Evolutionary conservation across 108 stramenopile species (phyloP).

Genomic region (Pinguiococcus pyrenoidosus): DNA sequence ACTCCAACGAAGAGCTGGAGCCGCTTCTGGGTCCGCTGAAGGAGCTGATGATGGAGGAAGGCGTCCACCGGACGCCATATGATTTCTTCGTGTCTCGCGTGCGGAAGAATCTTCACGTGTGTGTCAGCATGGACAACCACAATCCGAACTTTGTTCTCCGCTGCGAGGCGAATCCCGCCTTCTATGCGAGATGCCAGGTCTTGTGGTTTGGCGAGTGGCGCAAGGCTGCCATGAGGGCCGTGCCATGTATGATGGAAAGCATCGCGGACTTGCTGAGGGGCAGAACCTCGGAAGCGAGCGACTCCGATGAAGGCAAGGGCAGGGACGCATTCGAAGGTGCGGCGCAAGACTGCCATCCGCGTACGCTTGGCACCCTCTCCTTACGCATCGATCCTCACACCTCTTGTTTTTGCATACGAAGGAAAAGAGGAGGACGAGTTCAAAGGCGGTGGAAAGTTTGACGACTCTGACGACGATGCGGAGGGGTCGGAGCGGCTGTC

Average conservation of each 20-base stretch:
- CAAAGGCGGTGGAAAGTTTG: background rate
- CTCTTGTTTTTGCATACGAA: background rate
- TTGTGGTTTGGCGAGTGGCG: constrained; percentile 48
- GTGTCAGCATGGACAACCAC: constrained; percentile 37
- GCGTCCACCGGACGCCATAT: constrained; percentile 21
- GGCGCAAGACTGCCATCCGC: background rate
- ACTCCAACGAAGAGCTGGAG: constrained; percentile 46
- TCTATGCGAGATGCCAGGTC: constrained; percentile 33
- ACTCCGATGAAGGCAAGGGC: constrained; percentile 13
- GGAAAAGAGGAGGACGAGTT: background rate
- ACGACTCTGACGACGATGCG: background rate
- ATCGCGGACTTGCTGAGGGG: constrained; percentile 14
- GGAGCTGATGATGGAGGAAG: constrained; percentile 40
- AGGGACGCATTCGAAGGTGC: background rate
- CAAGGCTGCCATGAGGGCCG: background rate
- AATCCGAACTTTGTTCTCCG: constrained; percentile 22
- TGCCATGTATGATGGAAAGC: constrained; percentile 37
- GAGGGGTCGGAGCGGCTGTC: no score
- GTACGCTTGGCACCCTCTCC: no score
- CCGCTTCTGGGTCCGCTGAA: constrained; percentile 25
- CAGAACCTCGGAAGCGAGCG: background rate
- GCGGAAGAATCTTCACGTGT: constrained; percentile 27
- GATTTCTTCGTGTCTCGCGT: constrained; percentile 43
- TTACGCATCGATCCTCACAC: no score
- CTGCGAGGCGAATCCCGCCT: constrained; percentile 47